phyloP scores from a whole-genome alignment of 2,329 filamentous ascomycete species.

The Penicillium hordei region DNA sequence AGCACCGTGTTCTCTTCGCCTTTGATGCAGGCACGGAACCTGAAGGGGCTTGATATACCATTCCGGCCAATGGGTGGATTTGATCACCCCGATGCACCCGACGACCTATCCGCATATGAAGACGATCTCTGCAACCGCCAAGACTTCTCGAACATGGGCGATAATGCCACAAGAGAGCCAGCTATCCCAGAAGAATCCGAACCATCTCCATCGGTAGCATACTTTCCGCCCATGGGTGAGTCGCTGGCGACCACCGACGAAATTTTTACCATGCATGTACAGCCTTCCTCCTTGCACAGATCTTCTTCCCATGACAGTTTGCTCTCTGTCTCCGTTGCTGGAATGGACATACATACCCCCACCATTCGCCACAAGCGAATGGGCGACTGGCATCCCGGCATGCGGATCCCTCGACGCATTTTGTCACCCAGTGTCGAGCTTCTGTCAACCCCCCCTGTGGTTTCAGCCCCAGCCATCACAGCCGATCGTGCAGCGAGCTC shows the following conservation, averaged over 20 bases:
- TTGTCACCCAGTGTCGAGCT: conserved; percentile 45
- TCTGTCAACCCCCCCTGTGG: conserved; percentile 40
- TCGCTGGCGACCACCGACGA: conserved; percentile 21
- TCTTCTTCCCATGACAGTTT: conserved; percentile 82
- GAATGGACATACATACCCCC: conserved; percentile 85
- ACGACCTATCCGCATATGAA: conserved; percentile 15
- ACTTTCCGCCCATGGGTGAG: conserved; percentile 16
- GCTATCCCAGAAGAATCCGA: conserved; percentile 44
- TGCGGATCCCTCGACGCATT: conserved; percentile 49
- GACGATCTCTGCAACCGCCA: conserved; percentile 23
- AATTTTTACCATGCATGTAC: conserved; percentile 24
- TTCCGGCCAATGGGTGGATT: conserved; percentile 37
- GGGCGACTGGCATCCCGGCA: conserved; percentile 54
- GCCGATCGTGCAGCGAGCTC: conserved; percentile 31
- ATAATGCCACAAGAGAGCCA: conserved; percentile 28
- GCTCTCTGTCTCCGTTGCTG: conserved; percentile 80
- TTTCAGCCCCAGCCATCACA: conserved; percentile 40
- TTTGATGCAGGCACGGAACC: conserved; percentile 61
- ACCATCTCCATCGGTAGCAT: conserved; percentile 23
- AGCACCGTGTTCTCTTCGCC: conserved; percentile 67
- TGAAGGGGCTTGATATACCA: conserved; percentile 61
- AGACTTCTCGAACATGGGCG: conserved; percentile 12
- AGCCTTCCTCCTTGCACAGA: conserved; percentile 57
- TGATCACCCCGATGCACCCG: conserved; percentile 16
- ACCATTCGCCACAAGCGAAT: conserved; percentile 74